Base-by-base conservation (phyloP, 2,329 filamentous ascomycete species). In the Pseudogymnoascus verrucosus region DNA sequence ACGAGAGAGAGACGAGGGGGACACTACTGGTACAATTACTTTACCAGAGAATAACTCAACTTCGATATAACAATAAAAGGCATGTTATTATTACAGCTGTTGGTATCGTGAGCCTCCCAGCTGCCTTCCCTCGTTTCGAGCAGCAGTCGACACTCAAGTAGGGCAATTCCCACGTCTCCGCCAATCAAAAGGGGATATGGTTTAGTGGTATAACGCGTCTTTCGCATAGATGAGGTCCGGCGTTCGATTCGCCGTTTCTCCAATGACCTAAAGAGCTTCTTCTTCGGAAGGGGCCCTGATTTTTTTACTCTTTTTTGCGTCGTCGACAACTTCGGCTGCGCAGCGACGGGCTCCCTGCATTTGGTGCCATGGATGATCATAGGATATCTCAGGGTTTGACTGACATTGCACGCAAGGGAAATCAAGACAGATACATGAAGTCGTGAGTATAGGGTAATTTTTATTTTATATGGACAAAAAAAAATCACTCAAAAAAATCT, bases 221-320 rank as follows among this genome's bases (percentile, higher is more conserved):
- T 54, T 54, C 31, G 47, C 26, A 57, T 54, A 54, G 47, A 54
- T 31, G 47, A 54, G 47, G 47, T 54, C 47, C 47, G 47, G 47
- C 47, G 47, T 54, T 54, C 47, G 47, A 54, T 54, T 54, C 47
- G 47, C 47, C 47, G 47, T 54, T 54, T 54, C 47, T 54, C 47
- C 47, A 54, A 54, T 54, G 51, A 57, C 31, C 26, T 28, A 19
- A 54, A 16, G 28, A 57, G 51, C 51, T 57, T 57, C 51, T 57
- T 34, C 51, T 21, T 2, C 4, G 51, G 16, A 57, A 57, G 47
- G 23, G 6, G 28, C 5, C 34, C 51, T 21, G 51, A 57, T 57
- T 34, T 57, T 54, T 57, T 57, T 57, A 28, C 28, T 34, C 5
- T 57, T 57, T 57, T 57, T 57, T 2, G n/a, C 8, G 3, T 12